These are phyloP conservation scores for Candida ovalis DNA, from an alignment of 805 yeast genomes.

Conservation along the genomic window DNA sequence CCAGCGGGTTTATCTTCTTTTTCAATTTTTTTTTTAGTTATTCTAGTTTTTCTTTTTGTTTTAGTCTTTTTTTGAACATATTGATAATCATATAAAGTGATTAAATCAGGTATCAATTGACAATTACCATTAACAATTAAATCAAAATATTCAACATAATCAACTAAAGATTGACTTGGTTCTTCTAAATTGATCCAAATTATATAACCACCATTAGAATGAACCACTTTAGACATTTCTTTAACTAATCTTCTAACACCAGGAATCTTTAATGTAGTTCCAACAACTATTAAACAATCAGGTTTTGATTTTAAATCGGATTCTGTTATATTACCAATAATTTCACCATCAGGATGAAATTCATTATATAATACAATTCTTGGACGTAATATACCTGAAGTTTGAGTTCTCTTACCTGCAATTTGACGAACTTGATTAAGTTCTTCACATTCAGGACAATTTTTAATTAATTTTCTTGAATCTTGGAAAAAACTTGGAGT, in stretches of 20 bases:
- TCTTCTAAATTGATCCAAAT: conserved; percentile 60
- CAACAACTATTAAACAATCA: conserved; percentile 77
- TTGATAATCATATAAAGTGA: conserved; percentile 21
- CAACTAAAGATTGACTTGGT: conserved; percentile 48
- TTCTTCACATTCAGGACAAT: conserved; percentile 64
- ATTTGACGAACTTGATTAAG: conserved; percentile 50
- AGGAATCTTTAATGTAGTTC: conserved; percentile 81
- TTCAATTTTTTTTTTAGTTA: background rate
- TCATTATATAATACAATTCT: conserved; percentile 70
- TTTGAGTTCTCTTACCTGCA: conserved; percentile 65
- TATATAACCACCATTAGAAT: conserved; percentile 52
- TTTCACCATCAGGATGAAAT: conserved; percentile 82
- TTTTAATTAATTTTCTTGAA: conserved; percentile 35
- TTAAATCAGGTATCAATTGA: conserved; percentile 44
- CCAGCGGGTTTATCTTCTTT: background rate
- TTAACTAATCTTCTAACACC: conserved; percentile 61
- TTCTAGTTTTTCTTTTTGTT: conserved; percentile 1
- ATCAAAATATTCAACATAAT: conserved; percentile 50
- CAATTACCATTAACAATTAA: conserved; percentile 63
- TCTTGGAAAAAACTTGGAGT: conserved; percentile 45
- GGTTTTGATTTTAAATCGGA: conserved; percentile 61
- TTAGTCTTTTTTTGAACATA: conserved; percentile 8
- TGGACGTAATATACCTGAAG: conserved; percentile 58
- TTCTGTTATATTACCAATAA: conserved; percentile 72
- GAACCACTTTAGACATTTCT: conserved; percentile 57